Percentiles rank a stretch among this genome's conserved stretches.
These are phyloP conservation scores for Stephania yunnanensis DNA, from an alignment of 164 flowering plant species.

Conservation along the genomic window DNA sequence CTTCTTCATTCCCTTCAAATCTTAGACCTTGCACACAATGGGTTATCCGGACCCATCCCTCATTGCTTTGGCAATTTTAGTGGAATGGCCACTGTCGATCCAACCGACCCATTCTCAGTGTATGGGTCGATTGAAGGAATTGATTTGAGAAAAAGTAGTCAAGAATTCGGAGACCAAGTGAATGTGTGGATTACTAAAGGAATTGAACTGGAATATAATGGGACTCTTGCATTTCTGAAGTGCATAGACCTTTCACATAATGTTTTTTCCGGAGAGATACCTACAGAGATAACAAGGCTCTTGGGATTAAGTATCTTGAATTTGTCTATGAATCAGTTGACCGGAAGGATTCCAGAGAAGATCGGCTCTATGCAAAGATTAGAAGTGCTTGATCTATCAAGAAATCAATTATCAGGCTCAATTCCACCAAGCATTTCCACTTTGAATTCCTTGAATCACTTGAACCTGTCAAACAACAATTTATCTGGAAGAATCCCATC, in stretches of 20 bases:
- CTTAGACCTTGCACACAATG: slow-evolving; percentile 24
- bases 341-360: slow-evolving; percentile 2
- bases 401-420: too few species aligned
- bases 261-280: neutral
- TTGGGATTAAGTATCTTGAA: neutral
- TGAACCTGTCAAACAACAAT: too few species aligned
- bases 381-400: too few species aligned
- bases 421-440: too few species aligned
- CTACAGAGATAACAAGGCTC: neutral
- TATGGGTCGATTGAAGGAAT: too few species aligned
- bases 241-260: neutral
- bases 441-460: too few species aligned
- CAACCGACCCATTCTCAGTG: neutral
- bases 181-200: neutral
- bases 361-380: too few species aligned
- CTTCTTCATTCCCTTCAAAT: slow-evolving; percentile 18
- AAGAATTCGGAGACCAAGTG: too few species aligned
- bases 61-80: slow-evolving; percentile 3
- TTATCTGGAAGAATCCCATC: too few species aligned
- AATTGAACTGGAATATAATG: slow-evolving; percentile 8
- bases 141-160: too few species aligned
- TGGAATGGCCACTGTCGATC: neutral
- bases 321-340: slow-evolving; percentile 1
- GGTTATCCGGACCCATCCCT: neutral
- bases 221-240: neutral